Evolutionary conservation across 306 rosid species (phyloP).

Genomic region (Corylus americana): DNA sequence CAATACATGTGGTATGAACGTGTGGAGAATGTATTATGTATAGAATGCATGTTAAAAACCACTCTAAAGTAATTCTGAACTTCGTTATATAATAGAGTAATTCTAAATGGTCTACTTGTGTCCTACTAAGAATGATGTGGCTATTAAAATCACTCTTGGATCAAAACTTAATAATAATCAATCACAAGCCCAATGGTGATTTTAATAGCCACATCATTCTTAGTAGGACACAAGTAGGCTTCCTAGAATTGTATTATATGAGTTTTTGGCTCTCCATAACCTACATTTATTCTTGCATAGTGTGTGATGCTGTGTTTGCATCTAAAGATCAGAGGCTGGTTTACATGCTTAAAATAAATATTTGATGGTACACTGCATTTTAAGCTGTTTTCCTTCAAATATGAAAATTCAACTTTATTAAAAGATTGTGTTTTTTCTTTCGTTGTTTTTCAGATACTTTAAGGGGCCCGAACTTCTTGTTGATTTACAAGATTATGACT

Average conservation of each 20-base stretch:
- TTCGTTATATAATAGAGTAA: not conserved
- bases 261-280: not conserved
- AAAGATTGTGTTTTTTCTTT: not conserved
- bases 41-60: not conserved
- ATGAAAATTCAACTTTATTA: not conserved
- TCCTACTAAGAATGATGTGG: too few relatives aligned
- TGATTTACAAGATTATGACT: slow-evolving; percentile 88
- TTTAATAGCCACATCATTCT: too few relatives aligned
- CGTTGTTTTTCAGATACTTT: slow-evolving; percentile 64
- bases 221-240: too few relatives aligned
- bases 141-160: too few relatives aligned
- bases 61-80: not conserved
- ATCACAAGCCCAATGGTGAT: too few relatives aligned
- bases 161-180: too few relatives aligned
- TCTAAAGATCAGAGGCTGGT: not conserved
- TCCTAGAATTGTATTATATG: not conserved
- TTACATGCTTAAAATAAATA: not conserved
- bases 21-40: not conserved
- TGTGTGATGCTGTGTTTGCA: not conserved
- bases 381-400: not conserved
- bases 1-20: not conserved
- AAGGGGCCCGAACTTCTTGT: slow-evolving; percentile 92
- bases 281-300: not conserved
- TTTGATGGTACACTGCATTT: not conserved
- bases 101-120: too few relatives aligned